A percentile compares a stretch with the other conserved stretches of the same genome.
phyloP scores from a whole-genome alignment of 2,329 filamentous ascomycete species.

The Bertia moriformis region DNA sequence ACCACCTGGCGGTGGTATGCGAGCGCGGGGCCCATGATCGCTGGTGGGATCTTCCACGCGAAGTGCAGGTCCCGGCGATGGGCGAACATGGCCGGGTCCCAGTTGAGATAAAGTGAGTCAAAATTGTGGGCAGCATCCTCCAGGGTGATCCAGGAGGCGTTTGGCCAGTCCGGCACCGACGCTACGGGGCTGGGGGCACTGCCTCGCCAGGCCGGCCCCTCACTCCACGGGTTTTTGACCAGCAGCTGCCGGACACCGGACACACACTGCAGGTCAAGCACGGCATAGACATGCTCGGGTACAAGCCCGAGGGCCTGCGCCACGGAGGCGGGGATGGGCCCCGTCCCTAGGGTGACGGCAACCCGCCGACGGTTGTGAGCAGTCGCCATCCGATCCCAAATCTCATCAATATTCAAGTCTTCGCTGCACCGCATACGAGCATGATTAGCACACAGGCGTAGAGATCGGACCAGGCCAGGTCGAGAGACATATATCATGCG shows the following conservation, averaged over 20 bases:
- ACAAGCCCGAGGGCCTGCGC: slow-evolving; percentile 71
- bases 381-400: slow-evolving; percentile 65
- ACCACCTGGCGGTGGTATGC: slow-evolving; percentile 61
- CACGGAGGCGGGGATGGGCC: slow-evolving; percentile 61
- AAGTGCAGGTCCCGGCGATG: slow-evolving; percentile 83
- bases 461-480: slow-evolving; percentile 1
- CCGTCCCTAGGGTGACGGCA: slow-evolving; percentile 79
- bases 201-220: slow-evolving; percentile 62
- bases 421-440: too few species aligned
- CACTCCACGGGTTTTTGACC: slow-evolving; percentile 92
- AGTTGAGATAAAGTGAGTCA: slow-evolving; percentile 91
- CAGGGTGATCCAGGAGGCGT: slow-evolving; percentile 88
- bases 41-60: slow-evolving; percentile 51
- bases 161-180: slow-evolving; percentile 26
- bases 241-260: slow-evolving; percentile 53
- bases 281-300: slow-evolving; percentile 85
- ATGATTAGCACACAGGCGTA: too few species aligned
- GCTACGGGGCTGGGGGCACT: slow-evolving; percentile 17
- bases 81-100: slow-evolving; percentile 76
- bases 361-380: slow-evolving; percentile 68
- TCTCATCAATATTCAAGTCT: slow-evolving; percentile 58
- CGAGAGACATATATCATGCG: background rate
- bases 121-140: slow-evolving; percentile 83
- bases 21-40: slow-evolving; percentile 36
- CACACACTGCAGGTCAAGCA: slow-evolving; percentile 62